A percentile compares a stretch with the other conserved stretches of the same genome.
Evolutionary conservation across 768 basidiomycete species (phyloP).

Genomic region (Pisolithus orientalis): DNA sequence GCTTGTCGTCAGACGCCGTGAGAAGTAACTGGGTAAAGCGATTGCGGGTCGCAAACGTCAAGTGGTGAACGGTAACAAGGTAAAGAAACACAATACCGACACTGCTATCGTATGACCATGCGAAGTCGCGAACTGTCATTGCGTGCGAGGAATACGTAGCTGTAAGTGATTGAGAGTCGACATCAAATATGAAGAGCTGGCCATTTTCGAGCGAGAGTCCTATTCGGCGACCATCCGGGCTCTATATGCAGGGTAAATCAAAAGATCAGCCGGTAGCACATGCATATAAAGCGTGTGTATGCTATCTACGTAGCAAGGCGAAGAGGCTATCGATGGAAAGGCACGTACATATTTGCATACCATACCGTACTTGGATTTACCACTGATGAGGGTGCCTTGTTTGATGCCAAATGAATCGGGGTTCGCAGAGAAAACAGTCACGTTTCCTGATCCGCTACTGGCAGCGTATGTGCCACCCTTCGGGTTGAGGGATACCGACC

Average conservation of each 20-base stretch:
- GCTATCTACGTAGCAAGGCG: not conserved
- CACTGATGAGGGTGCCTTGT: conserved; percentile 53
- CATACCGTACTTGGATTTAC: conserved; percentile 75
- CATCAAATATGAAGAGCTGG: conserved; percentile 83
- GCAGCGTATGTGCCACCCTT: conserved; percentile 67
- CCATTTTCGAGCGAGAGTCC: conserved; percentile 82
- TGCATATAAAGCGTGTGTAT: conserved; percentile 1
- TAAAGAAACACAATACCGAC: conserved; percentile 36
- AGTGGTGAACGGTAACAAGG: no score
- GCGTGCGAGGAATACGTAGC: conserved; percentile 83
- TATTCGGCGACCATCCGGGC: conserved; percentile 78
- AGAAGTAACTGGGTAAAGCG: conserved; percentile 55
- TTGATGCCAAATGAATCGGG: conserved; percentile 60
- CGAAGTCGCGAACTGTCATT: conserved; percentile 79
- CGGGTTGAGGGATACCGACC: conserved; percentile 81
- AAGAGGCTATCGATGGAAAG: conserved; percentile 5
- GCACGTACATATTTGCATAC: conserved; percentile 56
- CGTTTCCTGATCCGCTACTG: conserved; percentile 64
- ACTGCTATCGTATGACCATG: conserved; percentile 87
- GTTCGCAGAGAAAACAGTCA: conserved; percentile 67
- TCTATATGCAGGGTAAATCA: conserved; percentile 40
- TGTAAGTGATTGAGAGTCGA: conserved; percentile 57
- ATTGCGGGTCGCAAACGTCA: not conserved
- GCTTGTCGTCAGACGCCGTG: conserved; percentile 90
- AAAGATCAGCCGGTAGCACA: not conserved